Conservation (phyloP, 106 monocot species). For the Xerophyta viscosa region DNA sequence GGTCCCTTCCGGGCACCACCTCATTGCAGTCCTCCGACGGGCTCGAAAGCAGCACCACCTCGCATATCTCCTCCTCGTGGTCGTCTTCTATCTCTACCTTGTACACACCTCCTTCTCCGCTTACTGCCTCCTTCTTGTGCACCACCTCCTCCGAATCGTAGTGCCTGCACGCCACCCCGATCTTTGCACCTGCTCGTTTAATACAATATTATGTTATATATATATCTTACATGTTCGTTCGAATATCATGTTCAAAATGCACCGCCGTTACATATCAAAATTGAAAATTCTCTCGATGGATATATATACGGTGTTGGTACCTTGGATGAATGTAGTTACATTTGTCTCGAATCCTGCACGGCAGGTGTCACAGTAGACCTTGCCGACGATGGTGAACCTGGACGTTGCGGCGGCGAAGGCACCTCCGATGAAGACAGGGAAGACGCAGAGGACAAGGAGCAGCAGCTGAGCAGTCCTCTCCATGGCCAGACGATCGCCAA, state of each 20-base stretch:
- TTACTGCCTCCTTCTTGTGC: conserved; percentile 23
- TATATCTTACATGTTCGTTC: neutral
- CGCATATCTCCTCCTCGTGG: conserved; percentile 45
- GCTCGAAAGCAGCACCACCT: conserved; percentile 35
- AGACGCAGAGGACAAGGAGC: too few relatives aligned
- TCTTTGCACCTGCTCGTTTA: conserved; percentile 44
- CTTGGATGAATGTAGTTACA: conserved; percentile 32
- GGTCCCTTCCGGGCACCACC: conserved; percentile 28
- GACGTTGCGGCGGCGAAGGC: neutral
- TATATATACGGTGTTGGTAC: too few relatives aligned
- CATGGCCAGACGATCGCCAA: too few relatives aligned
- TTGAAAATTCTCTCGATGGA: neutral
- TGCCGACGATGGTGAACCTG: neutral
- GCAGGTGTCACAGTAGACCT: conserved; percentile 36
- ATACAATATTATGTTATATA: too few relatives aligned
- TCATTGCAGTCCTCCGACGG: conserved; percentile 26
- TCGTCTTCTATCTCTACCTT: conserved; percentile 23
- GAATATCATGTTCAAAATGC: too few relatives aligned
- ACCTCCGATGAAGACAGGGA: neutral
- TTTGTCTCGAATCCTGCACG: conserved; percentile 49
- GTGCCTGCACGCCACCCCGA: conserved; percentile 40
- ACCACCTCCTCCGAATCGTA: conserved; percentile 12
- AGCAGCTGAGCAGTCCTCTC: too few relatives aligned
- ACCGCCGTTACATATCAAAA: too few relatives aligned
- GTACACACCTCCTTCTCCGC: conserved; percentile 35